Evolutionary conservation across 352 stramenopile species (phyloP), one percentile per base, ranked within the genome.

Genomic region (Globisporangium viniferum): DNA sequence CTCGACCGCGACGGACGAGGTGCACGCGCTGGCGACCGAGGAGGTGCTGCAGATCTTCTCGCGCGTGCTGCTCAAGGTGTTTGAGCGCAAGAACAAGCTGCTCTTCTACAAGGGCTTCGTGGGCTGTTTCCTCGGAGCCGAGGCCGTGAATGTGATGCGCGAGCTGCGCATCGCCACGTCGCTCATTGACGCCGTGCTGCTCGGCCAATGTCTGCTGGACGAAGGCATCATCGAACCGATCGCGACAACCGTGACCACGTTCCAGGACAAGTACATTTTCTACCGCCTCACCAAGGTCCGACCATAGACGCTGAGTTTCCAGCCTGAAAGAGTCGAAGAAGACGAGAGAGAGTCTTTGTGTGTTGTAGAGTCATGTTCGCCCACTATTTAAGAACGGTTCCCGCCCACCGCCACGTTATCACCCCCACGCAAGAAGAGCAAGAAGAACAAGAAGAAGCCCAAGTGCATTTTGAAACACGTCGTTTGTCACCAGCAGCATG

Each of bases 261-360:
- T 95, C 78, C 88, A 95, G 65, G 86, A 94, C 77, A 91, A 91
- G 67, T 94, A 93, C 67, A 83, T 93, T 46, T 93, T 95, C 73
- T 95, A 94, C 65, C 83, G 88, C 29, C 76, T 95, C 60, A 85
- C 75, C 20, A 78, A 81, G 48, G 73, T 84, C 41, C 72, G 69
- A 29, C 66, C 73, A 64, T 89, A 79, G 74, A 59, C 18, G 2
- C 2, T 24, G 44, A 51, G 44, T 51, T 51, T 44, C 5, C 31
- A 33, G 31, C 44, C 5, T 51, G 44, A 51, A 10, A n/a, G 2
- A 49, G 41, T 49, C 41, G 15, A 49, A 51, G 44, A 51, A 36
- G 55, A 60, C 24, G 55, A 35, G 27, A 24, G 2, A 55, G 5
- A 10, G 39, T 15, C 55, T 58, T 18, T 65, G 58, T 68, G 61